A percentile compares a stretch with the other conserved stretches of the same genome.
These are phyloP conservation scores for Coniochaeta sp. DNA, from an alignment of 2,329 filamentous ascomycete genomes.

Conservation along the genomic window DNA sequence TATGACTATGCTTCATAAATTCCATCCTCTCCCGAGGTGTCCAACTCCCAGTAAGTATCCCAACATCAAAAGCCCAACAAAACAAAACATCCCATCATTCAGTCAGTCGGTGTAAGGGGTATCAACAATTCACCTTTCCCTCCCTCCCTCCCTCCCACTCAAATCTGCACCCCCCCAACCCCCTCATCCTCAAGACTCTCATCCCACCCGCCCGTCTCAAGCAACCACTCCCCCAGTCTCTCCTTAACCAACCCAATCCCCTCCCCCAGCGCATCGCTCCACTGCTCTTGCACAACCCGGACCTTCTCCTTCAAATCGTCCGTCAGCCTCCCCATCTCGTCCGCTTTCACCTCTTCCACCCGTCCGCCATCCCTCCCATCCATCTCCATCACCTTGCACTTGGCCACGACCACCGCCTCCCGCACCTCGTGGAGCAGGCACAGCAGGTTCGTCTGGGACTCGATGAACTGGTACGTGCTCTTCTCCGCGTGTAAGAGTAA, in stretches of 20 bases:
- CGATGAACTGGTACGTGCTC: constrained; percentile 94
- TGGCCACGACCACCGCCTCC: constrained; percentile 65
- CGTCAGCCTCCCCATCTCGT: constrained; percentile 66
- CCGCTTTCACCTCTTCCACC: constrained; percentile 50
- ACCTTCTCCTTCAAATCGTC: constrained; percentile 92
- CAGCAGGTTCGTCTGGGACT: constrained; percentile 83
- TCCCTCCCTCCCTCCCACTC: constrained; percentile 1
- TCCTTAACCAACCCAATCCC: constrained; percentile 67
- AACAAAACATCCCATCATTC: too few relatives aligned
- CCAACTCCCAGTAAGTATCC: too few relatives aligned
- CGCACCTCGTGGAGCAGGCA: constrained; percentile 89
- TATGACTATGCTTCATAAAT: too few relatives aligned
- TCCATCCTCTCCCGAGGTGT: too few relatives aligned
- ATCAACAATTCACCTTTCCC: constrained; percentile 11
- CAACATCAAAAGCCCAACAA: too few relatives aligned
- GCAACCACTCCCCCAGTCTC: constrained; percentile 65
- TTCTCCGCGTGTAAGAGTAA: constrained; percentile 83
- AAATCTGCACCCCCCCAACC: constrained; percentile 35
- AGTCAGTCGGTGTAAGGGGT: constrained; percentile 13
- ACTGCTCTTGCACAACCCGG: constrained; percentile 81
- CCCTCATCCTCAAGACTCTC: constrained; percentile 59
- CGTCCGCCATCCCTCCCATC: constrained; percentile 43
- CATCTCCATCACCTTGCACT: constrained; percentile 56
- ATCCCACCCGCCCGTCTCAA: constrained; percentile 82
- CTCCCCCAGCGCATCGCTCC: constrained; percentile 78